Base-by-base conservation (phyloP, 345 rosid genomes). In the Pistacia vera region DNA sequence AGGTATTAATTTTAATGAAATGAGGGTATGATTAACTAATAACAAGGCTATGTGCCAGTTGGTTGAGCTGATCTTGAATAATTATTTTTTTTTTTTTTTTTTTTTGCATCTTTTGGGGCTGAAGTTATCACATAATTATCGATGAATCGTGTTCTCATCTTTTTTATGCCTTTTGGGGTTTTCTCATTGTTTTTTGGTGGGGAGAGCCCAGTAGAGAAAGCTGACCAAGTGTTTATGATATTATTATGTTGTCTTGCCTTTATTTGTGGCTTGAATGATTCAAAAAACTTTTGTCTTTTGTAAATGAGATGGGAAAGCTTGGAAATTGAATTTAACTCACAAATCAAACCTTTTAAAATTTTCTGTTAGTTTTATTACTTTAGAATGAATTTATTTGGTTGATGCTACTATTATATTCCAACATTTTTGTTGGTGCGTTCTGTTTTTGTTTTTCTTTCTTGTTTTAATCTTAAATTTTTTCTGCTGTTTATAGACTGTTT, bases 1-100 rank as follows among this genome's bases (percentile, higher is more conserved):
- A 95, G 98, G 98, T 91, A 77, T 52, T 61, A 72, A 55, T 38
- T 76, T 9, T 11, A 33, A 28, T 68, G 41, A 68, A 68, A 51
- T 51, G 30, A 4, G 12, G 0, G 8, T 59, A 1, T 52, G 13
- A 33, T 83, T 65, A 25, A 11, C 36, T 70, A 25, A 36, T 75
- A 57, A 56, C 57, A 30, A 36, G 57, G 55, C 57, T 55, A 48
- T 69, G 65, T 72, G 62, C 52, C 33, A n/a, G 68, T 44, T 67
- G 38, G 71, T 41, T 3, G 16, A 28, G 56, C 67, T 79, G 64
- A 70, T 79, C 73, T 62, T 66, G 66, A 57, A 22, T 57, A 68
- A 17, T 60, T 41, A 41, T 63, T 28, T 18, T 56, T 59, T 75
- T 72, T 64, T 72, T 63, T 72, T 36, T 55, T 10, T 66, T 41